Percentiles rank a stretch among this genome's conserved stretches.
Evolutionary conservation across 2,329 filamentous ascomycete species (phyloP).

Genomic region (Leptographium flavum): DNA sequence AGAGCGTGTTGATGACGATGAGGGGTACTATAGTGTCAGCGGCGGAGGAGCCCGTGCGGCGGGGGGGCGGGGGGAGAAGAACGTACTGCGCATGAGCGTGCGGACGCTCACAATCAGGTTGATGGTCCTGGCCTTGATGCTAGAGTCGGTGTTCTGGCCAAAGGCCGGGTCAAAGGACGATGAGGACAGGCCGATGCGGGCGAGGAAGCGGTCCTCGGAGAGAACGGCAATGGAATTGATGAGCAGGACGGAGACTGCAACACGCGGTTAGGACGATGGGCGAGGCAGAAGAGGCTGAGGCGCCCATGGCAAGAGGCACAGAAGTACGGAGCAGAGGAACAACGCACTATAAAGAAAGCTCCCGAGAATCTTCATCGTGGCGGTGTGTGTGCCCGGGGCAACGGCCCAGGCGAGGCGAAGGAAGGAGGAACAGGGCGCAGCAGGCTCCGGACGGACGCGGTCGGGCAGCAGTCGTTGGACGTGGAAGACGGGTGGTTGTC

Average conservation of each 20-base stretch:
- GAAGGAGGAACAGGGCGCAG: background rate
- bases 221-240: slow-evolving; percentile 89
- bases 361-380: slow-evolving; percentile 18
- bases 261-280: background rate
- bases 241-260: slow-evolving; percentile 72
- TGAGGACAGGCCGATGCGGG: slow-evolving; percentile 71
- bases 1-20: slow-evolving; percentile 67
- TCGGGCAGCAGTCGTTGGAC: too few relatives aligned
- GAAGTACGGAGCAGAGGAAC: background rate
- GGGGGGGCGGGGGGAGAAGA: background rate
- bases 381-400: background rate
- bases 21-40: slow-evolving; percentile 50
- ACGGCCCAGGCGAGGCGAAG: background rate
- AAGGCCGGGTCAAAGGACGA: slow-evolving; percentile 62
- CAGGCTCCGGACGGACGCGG: too few relatives aligned
- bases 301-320: too few relatives aligned
- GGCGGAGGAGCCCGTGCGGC: background rate
- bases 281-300: background rate
- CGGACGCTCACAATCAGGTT: slow-evolving; percentile 82
- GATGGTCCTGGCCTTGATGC: slow-evolving; percentile 74
- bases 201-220: slow-evolving; percentile 87
- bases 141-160: slow-evolving; percentile 56
- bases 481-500: background rate
- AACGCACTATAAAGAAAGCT: slow-evolving; percentile 18
- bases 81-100: slow-evolving; percentile 84